A percentile compares a stretch with the other conserved stretches of the same genome.
Conservation (phyloP, 306 rosid species). For the Rosa multiflora region DNA sequence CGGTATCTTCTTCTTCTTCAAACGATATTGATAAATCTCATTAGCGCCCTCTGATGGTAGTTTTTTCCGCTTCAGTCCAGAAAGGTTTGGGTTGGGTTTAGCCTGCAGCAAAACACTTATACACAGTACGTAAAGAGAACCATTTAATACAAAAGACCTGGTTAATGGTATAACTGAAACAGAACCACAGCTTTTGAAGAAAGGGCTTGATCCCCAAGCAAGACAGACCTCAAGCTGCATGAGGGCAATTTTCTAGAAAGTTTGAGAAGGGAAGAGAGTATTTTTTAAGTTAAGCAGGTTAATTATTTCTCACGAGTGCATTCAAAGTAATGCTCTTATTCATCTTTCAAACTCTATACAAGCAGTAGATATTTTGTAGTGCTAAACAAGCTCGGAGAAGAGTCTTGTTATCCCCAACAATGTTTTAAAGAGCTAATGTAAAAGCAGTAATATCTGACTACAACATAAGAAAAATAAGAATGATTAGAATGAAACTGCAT, state of each 20-base stretch:
- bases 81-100: conserved; percentile 42
- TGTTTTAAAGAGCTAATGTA: background rate
- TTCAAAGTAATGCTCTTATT: background rate
- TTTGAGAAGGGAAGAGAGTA: background rate
- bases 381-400: background rate
- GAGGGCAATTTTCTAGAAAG: background rate
- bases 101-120: conserved; percentile 47
- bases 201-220: background rate
- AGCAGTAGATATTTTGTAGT: background rate
- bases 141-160: background rate
- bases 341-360: background rate
- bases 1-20: conserved; percentile 37
- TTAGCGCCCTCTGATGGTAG: conserved; percentile 6
- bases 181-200: background rate
- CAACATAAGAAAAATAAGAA: background rate
- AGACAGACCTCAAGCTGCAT: background rate
- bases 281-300: background rate
- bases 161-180: background rate
- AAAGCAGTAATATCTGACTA: background rate
- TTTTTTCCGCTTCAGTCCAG: conserved; percentile 41
- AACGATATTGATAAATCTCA: conserved; percentile 21
- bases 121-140: conserved; percentile 19
- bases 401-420: background rate
- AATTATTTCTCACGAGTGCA: background rate
- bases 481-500: background rate